Base-by-base conservation (phyloP, 2,329 filamentous ascomycete species). In the Beauveria asiatica region DNA sequence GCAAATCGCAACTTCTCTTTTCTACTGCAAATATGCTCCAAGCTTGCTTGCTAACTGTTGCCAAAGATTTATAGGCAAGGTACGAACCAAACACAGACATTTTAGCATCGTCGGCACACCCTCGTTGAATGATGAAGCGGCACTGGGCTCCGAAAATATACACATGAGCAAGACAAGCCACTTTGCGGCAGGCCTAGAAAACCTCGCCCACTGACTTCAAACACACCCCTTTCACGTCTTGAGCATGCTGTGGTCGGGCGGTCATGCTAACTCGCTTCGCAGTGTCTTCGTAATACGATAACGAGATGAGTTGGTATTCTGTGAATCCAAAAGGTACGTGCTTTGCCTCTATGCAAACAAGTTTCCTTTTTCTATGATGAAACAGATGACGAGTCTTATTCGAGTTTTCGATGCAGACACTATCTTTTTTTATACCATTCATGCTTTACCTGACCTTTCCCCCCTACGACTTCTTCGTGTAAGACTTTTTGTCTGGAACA, bases 181-280 rank as follows among this genome's bases (percentile, higher is more conserved):
- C 77, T 83, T 89, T 90, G 90, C 77, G 91, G 90, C 91, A 96
- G 91, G 92, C 92, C 90, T 96, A 95, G 91, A 95, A 96, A 96
- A 96, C 92, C 92, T 96, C 86, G 91, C 90, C 92, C 89, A 93
- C 92, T 96, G 92, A 96, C 57, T 77, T 68, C 63, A 19, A 49
- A 25, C 45, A 45, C 27, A 56, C 53, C 17, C n/a, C 4, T 48
- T 37, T 25, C 30, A 9, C 60, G 5, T 53, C 23, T 42, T 39
- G 39, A 45, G 16, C 19, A 51, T 21, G 44, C 37, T 33, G 46
- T 41, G 39, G 42, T 16, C 23, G 39, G 10, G 10, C 42, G 30
- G 16, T 37, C 16, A 10, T 33, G 50, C 55, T 61, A 33, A 58
- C 49, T 48, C 21, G 33, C 30, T 27, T 17, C 1, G 27, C 42